These are phyloP conservation scores for Magnusiomyces tetraspermus DNA, from an alignment of 1,139 yeast species.

Conservation along the genomic window DNA sequence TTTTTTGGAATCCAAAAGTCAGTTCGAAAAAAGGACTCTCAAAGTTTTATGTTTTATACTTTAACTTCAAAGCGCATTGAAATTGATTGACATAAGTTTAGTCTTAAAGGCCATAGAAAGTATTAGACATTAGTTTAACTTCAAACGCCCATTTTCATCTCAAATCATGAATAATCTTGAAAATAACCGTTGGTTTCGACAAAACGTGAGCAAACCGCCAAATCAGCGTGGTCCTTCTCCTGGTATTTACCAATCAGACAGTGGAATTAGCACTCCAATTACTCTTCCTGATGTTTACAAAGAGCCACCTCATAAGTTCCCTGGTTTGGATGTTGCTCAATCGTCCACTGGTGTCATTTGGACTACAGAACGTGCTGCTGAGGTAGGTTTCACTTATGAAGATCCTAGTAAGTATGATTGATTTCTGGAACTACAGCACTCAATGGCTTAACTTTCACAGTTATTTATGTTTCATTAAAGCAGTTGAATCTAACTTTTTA, in stretches of 20 bases:
- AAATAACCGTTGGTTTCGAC: slow-evolving; percentile 10
- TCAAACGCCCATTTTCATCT: too few relatives aligned
- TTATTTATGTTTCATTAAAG: background rate
- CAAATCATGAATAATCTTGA: background rate
- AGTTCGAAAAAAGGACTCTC: too few relatives aligned
- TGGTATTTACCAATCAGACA: slow-evolving; percentile 21
- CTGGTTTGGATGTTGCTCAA: slow-evolving; percentile 54
- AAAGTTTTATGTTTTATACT: too few relatives aligned
- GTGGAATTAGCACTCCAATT: slow-evolving; percentile 27
- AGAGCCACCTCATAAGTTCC: slow-evolving; percentile 36
- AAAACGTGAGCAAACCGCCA: background rate
- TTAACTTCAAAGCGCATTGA: too few relatives aligned
- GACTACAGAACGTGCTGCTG: slow-evolving; percentile 59
- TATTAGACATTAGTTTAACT: too few relatives aligned
- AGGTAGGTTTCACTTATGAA: slow-evolving; percentile 48
- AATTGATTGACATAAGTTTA: too few relatives aligned
- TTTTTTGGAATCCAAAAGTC: too few relatives aligned
- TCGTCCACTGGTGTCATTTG: slow-evolving; percentile 62
- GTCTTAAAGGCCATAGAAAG: too few relatives aligned
- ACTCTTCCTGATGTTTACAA: slow-evolving; percentile 29
- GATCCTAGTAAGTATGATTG: slow-evolving; percentile 23
- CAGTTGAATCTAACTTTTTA: slow-evolving; percentile 11
- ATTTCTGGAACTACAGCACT: too few relatives aligned
- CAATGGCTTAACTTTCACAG: background rate
- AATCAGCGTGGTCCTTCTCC: slow-evolving; percentile 1